These are phyloP conservation scores for Solanum appendiculatum DNA, from an alignment of 257 asterid genomes.

Conservation along the genomic window DNA sequence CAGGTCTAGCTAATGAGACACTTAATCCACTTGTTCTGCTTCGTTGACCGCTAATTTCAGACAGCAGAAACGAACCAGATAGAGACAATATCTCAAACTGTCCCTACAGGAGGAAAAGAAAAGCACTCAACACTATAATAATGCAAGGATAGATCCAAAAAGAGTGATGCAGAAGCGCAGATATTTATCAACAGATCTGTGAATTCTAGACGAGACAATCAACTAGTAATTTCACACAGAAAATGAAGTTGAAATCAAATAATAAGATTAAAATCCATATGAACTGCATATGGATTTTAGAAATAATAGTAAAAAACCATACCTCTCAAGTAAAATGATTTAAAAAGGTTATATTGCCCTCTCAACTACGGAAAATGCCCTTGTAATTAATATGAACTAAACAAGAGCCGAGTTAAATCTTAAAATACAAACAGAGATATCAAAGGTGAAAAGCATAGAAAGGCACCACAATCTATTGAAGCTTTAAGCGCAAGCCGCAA, in stretches of 20 bases:
- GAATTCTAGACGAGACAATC: background rate
- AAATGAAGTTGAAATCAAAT: background rate
- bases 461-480: background rate
- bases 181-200: background rate
- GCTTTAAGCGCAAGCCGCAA: background rate
- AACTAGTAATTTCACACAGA: background rate
- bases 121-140: background rate
- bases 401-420: background rate
- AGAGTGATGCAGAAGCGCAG: background rate
- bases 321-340: background rate
- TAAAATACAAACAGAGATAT: background rate
- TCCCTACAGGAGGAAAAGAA: constrained; percentile 16
- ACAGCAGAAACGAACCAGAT: constrained; percentile 44
- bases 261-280: background rate
- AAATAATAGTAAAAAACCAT: too few relatives aligned
- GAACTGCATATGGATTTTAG: too few relatives aligned
- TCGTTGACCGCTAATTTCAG: constrained; percentile 39
- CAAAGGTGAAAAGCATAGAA: background rate
- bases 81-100: constrained; percentile 48
- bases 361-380: background rate
- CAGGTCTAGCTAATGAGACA: constrained; percentile 38
- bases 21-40: constrained; percentile 49
- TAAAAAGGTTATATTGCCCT: background rate
- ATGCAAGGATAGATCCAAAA: background rate
- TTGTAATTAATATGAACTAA: background rate